Evolutionary conservation across 768 basidiomycete species (phyloP).

Genomic region (Boletales sp.): DNA sequence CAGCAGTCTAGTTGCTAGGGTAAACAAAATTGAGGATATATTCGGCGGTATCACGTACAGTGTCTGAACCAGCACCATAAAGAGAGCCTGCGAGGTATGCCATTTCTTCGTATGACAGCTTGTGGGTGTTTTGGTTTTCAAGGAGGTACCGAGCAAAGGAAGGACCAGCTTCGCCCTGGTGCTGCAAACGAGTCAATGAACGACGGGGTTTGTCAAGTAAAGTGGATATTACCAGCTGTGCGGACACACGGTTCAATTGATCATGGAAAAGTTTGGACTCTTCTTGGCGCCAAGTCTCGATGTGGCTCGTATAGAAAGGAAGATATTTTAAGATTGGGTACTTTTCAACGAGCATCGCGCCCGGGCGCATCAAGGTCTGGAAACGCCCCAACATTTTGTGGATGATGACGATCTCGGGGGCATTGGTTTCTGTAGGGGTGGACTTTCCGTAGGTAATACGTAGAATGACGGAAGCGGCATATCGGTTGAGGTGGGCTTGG

Average conservation of each 20-base stretch:
- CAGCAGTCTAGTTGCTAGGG: conserved; percentile 38
- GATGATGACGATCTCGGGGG: conserved; percentile 32
- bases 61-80: conserved; percentile 67
- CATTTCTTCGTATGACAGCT: conserved; percentile 53
- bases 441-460: conserved; percentile 35
- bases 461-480: conserved; percentile 34
- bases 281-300: conserved; percentile 53
- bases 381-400: conserved; percentile 35
- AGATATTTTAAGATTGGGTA: conserved; percentile 43
- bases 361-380: conserved; percentile 35
- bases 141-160: conserved; percentile 59
- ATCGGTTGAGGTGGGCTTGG: conserved; percentile 52
- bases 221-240: conserved; percentile 37
- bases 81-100: conserved; percentile 63
- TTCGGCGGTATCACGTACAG: conserved; percentile 29
- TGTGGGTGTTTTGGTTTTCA: conserved; percentile 51
- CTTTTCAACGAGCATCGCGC: conserved; percentile 33
- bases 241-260: conserved; percentile 45
- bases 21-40: not conserved
- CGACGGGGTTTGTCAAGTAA: not conserved
- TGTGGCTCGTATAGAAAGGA: conserved; percentile 58
- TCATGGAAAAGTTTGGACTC: conserved; percentile 54
- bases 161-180: conserved; percentile 22
- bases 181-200: conserved; percentile 13
- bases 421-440: conserved; percentile 25